Evolutionary conservation across 805 yeast genomes (phyloP), one percentile per base, ranked within the genome.

Genomic region (Sugiyamaella mastotermitis): DNA sequence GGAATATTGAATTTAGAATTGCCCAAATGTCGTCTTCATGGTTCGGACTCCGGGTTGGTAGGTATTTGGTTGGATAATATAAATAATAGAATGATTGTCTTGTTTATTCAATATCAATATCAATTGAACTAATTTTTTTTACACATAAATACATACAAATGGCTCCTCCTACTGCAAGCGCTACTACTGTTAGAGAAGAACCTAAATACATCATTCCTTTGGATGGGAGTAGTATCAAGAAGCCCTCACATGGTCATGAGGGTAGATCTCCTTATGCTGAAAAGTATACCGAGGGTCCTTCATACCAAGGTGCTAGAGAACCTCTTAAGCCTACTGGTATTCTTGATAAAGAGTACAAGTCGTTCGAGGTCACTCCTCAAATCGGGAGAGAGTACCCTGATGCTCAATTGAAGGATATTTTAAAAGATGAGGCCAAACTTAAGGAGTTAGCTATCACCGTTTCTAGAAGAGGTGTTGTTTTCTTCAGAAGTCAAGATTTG

Each of bases 391-490:
- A 55, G 42, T 57, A 53, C 39, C 41, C 45, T 11, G 50, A 47
- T 16, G 53, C 50, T 10, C 47, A 50, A 16, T 47, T 57, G 15
- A 26, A 37, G 7, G 61, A 57, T 5, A 38, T 56, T 27, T 43
- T 57, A 15, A 30, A 45, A 16, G 53, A 55, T 35, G 58, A 57
- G n/a, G 48, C 45, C 20, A 49, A 51, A 16, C 40, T 54, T 9
- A 45, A 69, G 43, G 76, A 71, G 43, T 57, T 71, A 47, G 76
- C 76, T 5, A 51, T 68, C 16, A 51, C 68, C 20, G 53, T 69
- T 9, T 64, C 75, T 5, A 72, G 69, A 52, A 61, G 76, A 45
- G 71, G 68, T 20, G 76, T 71, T 22, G 76, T 72, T 8, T 69
- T 72, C 50, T 70, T 72, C 65, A 57, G 71, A 45, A 61, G 68